These are phyloP conservation scores for Saitoella complicata DNA, from an alignment of 805 yeast genomes.

Conservation along the genomic window DNA sequence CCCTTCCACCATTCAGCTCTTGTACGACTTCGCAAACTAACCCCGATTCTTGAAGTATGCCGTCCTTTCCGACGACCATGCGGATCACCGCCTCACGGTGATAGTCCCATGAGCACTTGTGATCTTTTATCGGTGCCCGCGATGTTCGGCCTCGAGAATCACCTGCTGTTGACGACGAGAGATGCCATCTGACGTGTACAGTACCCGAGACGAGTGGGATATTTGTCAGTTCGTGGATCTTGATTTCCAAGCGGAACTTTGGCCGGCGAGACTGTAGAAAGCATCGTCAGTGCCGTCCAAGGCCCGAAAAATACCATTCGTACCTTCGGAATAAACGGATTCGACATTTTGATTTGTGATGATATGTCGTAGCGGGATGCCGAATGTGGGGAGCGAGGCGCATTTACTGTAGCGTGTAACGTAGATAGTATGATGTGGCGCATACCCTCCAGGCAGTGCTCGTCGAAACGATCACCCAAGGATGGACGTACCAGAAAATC, in stretches of 20 bases:
- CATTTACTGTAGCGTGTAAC: no score
- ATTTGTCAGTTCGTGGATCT: slow-evolving; percentile 58
- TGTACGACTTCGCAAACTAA: slow-evolving; percentile 31
- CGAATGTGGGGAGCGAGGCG: no score
- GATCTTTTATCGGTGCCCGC: slow-evolving; percentile 30
- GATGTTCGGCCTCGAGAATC: slow-evolving; percentile 33
- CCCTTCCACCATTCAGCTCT: slow-evolving; percentile 20
- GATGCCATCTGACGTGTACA: slow-evolving; percentile 47
- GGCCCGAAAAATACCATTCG: no score
- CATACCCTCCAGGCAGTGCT: no score
- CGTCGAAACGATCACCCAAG: no score
- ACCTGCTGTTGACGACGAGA: slow-evolving; percentile 35
- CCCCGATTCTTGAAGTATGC: slow-evolving; percentile 22
- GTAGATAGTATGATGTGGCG: no score
- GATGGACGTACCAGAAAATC: no score
- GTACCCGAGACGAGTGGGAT: slow-evolving; percentile 65
- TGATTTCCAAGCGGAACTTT: slow-evolving; percentile 43
- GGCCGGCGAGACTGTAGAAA: slow-evolving; percentile 24
- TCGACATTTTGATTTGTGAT: no score
- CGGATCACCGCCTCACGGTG: slow-evolving; percentile 25
- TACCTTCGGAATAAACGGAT: no score
- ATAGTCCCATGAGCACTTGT: slow-evolving; percentile 36
- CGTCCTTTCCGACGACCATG: slow-evolving; percentile 25
- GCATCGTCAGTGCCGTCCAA: no score
- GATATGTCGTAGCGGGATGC: no score